Evolutionary conservation across 75 land plant species (phyloP).

Genomic region (Selaginella moellendorffii): DNA sequence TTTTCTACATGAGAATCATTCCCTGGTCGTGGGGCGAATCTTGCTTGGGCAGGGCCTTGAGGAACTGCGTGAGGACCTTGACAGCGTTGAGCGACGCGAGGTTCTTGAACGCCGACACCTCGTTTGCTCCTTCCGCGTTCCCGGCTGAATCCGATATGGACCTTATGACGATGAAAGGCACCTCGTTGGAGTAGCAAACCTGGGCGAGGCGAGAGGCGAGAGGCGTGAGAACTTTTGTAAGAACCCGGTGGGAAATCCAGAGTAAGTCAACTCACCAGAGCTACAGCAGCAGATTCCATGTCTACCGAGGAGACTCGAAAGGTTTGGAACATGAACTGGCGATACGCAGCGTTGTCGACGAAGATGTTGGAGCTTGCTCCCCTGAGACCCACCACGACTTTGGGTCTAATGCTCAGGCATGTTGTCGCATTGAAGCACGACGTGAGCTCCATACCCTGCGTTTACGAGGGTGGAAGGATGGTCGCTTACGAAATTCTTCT

Average conservation of each 20-base stretch:
- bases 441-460: slow-evolving; percentile 24
- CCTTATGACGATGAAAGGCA: slow-evolving; percentile 40
- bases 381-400: slow-evolving; percentile 32
- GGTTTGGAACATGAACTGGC: slow-evolving; percentile 23
- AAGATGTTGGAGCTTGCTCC: slow-evolving; percentile 36
- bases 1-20: no score
- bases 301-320: slow-evolving; percentile 41
- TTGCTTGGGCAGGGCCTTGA: no score
- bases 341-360: slow-evolving; percentile 34
- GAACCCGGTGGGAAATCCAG: no score
- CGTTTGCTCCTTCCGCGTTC: slow-evolving; percentile 27
- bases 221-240: no score
- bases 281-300: slow-evolving; percentile 42
- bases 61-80: slow-evolving; percentile 15
- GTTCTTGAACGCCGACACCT: slow-evolving; percentile 20
- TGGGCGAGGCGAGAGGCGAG: no score
- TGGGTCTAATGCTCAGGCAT: slow-evolving; percentile 32
- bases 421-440: slow-evolving; percentile 33
- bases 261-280: slow-evolving; percentile 15
- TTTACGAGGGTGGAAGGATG: no score
- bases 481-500: no score
- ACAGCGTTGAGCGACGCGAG: slow-evolving; percentile 43
- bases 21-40: no score
- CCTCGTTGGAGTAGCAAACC: slow-evolving; percentile 29
- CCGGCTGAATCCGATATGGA: slow-evolving; percentile 53